Percentiles rank a stretch among this genome's conserved stretches.
phyloP scores from a whole-genome alignment of 192 early-diverging fungal species.

The Pilaira anomala region DNA sequence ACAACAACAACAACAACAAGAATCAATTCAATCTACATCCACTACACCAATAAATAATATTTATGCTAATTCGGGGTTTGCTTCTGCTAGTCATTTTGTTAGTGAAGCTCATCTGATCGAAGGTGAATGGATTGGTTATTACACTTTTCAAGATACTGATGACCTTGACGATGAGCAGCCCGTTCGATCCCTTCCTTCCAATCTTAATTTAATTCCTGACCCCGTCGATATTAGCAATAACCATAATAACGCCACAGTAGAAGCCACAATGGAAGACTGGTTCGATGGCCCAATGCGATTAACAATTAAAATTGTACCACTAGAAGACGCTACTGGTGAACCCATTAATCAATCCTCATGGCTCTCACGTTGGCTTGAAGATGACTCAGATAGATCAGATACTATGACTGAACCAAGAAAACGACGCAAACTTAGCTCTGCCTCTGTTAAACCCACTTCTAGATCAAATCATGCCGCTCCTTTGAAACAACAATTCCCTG shows the following conservation, averaged over 20 bases:
- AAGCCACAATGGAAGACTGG: slow-evolving; percentile 26
- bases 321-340: slow-evolving; percentile 16
- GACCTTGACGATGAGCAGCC: neutral
- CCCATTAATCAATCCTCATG: neutral
- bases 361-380: slow-evolving; percentile 12
- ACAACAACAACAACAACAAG: neutral
- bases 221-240: neutral
- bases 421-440: slow-evolving; percentile 9
- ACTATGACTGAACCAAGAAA: slow-evolving; percentile 9
- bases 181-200: neutral
- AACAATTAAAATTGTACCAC: slow-evolving; percentile 27
- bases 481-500: slow-evolving; percentile 18
- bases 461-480: neutral
- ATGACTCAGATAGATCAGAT: slow-evolving; percentile 5
- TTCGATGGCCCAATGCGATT: slow-evolving; percentile 38
- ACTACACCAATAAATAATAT: slow-evolving; percentile 12
- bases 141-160: slow-evolving; percentile 32
- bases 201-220: no score
- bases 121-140: slow-evolving; percentile 44
- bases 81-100: slow-evolving; percentile 19
- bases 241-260: neutral
- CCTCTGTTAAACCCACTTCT: no score
- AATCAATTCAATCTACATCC: neutral
- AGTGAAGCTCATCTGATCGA: slow-evolving; percentile 35
- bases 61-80: slow-evolving; percentile 29